These are phyloP conservation scores for Calonectria multiphialidica DNA, from an alignment of 2,329 filamentous ascomycete genomes.

Conservation along the genomic window DNA sequence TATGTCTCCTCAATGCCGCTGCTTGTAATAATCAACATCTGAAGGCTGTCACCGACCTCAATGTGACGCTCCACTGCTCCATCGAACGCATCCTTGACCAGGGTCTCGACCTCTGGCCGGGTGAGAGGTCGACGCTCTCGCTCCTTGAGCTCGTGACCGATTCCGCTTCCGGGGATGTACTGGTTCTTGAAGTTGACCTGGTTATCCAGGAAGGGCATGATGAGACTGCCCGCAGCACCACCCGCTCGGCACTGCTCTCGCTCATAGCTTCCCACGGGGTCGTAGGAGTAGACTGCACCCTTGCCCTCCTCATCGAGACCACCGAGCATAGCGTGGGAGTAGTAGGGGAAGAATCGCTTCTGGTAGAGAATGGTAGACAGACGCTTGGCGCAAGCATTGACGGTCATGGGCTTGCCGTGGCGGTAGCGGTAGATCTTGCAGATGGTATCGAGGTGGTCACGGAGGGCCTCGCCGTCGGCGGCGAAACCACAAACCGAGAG, in stretches of 20 bases:
- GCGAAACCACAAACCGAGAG: constrained; percentile 96
- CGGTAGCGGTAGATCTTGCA: constrained; percentile 99
- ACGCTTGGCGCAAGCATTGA: constrained; percentile 94
- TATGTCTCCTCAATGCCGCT: constrained; percentile 90
- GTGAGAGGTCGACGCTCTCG: constrained; percentile 78
- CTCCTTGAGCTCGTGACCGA: constrained; percentile 83
- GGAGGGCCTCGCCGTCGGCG: constrained; percentile 92
- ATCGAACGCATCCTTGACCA: constrained; percentile 98
- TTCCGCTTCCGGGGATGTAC: constrained; percentile 88
- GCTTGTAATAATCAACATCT: constrained; percentile 93
- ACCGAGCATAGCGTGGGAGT: constrained; percentile 93
- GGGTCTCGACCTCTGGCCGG: constrained; percentile 79
- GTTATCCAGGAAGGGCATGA: constrained; percentile 99
- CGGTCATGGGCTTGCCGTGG: constrained; percentile 95
- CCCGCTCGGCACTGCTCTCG: constrained; percentile 95
- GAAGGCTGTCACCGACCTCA: constrained; percentile 95
- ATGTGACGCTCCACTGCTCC: constrained; percentile 99
- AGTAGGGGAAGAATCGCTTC: constrained; percentile 99
- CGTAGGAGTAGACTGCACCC: constrained; percentile 96
- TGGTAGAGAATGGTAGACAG: constrained; percentile 95
- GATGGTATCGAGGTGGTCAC: constrained; percentile 92
- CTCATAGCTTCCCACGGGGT: constrained; percentile 98
- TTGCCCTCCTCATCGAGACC: constrained; percentile 95
- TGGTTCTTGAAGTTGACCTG: constrained; percentile 99
- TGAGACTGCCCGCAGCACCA: constrained; percentile 91